Evolutionary conservation across 2,329 filamentous ascomycete species (phyloP).

Genomic region (Pestalotiopsis sp.): DNA sequence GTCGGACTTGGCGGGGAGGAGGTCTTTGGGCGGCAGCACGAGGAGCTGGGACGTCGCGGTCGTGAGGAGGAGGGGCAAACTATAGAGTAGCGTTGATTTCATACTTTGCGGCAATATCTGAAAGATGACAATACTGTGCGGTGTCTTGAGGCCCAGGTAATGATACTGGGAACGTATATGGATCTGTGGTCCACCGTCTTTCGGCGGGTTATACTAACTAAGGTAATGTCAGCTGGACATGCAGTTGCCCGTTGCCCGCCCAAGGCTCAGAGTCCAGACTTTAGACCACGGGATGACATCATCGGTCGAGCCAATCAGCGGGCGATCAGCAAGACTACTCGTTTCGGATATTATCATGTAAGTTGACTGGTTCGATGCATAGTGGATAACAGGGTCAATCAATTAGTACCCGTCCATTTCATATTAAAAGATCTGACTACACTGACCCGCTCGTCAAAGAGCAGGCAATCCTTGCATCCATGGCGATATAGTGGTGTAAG

Average conservation of each 20-base stretch:
- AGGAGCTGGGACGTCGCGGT: slow-evolving; percentile 21
- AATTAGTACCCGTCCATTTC: neutral
- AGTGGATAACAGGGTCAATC: neutral
- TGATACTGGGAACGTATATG: neutral
- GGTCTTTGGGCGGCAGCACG: slow-evolving; percentile 21
- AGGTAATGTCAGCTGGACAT: neutral
- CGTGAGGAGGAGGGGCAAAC: slow-evolving; percentile 6
- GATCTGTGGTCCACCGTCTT: neutral
- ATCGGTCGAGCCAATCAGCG: neutral
- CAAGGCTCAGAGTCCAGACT: neutral
- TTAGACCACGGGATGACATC: neutral
- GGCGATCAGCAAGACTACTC: neutral
- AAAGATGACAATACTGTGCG: neutral
- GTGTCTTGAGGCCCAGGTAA: neutral
- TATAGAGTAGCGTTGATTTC: neutral
- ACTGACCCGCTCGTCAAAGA: neutral
- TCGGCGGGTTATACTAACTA: neutral
- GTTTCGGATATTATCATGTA: neutral
- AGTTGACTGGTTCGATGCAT: neutral
- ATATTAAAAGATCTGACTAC: neutral
- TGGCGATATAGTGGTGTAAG: too few relatives aligned
- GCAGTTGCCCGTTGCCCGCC: neutral
- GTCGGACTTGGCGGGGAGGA: slow-evolving; percentile 13
- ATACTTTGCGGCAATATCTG: slow-evolving; percentile 1
- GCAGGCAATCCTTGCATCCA: too few relatives aligned